Conservation (phyloP, 257 asterid species). For the Solanum pinnatisectum region DNA sequence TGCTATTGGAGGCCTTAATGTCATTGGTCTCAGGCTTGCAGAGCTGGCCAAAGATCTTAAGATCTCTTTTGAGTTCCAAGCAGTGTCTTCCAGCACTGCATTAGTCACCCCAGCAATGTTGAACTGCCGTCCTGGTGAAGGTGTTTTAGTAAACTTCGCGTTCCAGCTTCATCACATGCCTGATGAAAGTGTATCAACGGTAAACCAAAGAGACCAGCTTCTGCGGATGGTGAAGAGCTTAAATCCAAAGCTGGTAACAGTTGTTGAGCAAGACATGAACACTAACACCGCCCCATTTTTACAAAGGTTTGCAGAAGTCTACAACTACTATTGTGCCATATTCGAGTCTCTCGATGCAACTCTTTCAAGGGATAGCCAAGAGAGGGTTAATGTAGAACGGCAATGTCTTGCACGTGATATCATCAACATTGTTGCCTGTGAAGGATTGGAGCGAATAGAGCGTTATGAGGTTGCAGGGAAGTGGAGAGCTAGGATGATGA, state of each 20-base stretch:
- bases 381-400: conserved; percentile 76
- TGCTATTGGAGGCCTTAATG: conserved; percentile 50
- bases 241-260: conserved; percentile 70
- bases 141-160: conserved; percentile 73
- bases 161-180: conserved; percentile 99
- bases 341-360: conserved; percentile 86
- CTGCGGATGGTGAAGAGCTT: conserved; percentile 84
- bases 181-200: conserved; percentile 81
- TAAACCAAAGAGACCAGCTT: conserved; percentile 73
- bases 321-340: conserved; percentile 64
- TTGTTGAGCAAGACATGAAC: conserved; percentile 87
- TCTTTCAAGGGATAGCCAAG: conserved; percentile 62
- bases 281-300: conserved; percentile 84
- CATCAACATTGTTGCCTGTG: conserved; percentile 78
- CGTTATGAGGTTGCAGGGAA: conserved; percentile 92
- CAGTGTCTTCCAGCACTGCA: conserved; percentile 56
- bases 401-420: conserved; percentile 94
- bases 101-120: conserved; percentile 50
- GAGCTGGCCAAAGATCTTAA: conserved; percentile 50
- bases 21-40: conserved; percentile 67
- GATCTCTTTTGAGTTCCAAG: conserved; percentile 57
- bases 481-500: conserved; percentile 95
- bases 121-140: conserved; percentile 49
- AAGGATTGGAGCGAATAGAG: conserved; percentile 86
- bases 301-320: conserved; percentile 70